Evolutionary conservation across 2,329 filamentous ascomycete species (phyloP).

Genomic region (Neonectria sp.): DNA sequence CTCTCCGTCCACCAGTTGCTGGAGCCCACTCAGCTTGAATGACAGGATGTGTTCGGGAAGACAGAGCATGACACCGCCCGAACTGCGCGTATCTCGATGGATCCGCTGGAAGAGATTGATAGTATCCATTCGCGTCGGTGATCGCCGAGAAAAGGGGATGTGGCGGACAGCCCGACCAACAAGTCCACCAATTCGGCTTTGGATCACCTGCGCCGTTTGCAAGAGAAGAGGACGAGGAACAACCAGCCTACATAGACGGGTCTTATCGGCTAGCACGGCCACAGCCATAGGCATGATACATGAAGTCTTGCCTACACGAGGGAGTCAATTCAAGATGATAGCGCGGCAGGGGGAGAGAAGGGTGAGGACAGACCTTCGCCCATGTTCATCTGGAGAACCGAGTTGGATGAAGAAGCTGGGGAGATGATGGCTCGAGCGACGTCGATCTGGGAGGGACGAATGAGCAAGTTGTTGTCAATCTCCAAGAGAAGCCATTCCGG

Average conservation of each 20-base stretch:
- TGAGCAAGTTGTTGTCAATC: constrained; percentile 74
- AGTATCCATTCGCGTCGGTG: constrained; percentile 50
- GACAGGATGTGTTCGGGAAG: constrained; percentile 77
- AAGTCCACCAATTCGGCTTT: constrained; percentile 68
- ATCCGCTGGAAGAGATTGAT: constrained; percentile 56
- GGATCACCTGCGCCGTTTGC: constrained; percentile 71
- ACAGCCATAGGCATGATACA: constrained; percentile 69
- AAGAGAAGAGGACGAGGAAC: constrained; percentile 70
- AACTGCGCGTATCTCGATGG: constrained; percentile 54
- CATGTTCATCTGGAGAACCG: constrained; percentile 77
- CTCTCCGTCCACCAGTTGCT: constrained; percentile 66
- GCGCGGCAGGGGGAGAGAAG: background rate
- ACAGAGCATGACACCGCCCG: constrained; percentile 69
- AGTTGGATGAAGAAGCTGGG: constrained; percentile 66
- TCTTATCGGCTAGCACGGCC: constrained; percentile 58
- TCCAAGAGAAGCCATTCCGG: constrained; percentile 78
- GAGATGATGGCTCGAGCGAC: constrained; percentile 73
- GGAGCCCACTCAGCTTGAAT: constrained; percentile 73
- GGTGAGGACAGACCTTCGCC: constrained; percentile 62
- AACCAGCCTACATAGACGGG: constrained; percentile 65
- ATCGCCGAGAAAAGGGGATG: constrained; percentile 70
- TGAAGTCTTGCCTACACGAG: constrained; percentile 66
- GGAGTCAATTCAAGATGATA: background rate
- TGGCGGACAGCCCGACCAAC: constrained; percentile 67
- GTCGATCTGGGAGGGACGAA: constrained; percentile 72